Base-by-base conservation (phyloP, 352 stramenopile genomes). In the Phytophthora cryptogea region DNA sequence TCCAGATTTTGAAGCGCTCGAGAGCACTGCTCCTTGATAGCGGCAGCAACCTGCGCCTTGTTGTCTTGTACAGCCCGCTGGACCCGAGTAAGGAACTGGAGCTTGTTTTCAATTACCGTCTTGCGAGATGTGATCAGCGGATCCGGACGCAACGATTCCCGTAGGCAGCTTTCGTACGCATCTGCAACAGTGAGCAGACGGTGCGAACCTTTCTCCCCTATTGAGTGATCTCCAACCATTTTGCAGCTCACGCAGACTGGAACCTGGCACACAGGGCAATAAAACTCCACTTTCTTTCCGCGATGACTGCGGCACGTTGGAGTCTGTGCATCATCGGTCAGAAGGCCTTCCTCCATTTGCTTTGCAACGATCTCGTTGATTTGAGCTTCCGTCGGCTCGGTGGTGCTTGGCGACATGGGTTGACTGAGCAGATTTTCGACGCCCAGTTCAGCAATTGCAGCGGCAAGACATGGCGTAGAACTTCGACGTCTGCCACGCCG, bases 191-290 rank as follows among this genome's bases (percentile, higher is more conserved):
- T 77, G 2, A 94, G 49, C 36, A 94, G 40, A 4, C 85, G 78
- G 36, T 94, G 83, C 2, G 68, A 61, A 13, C 85, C 85, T 62
- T 90, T 94, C 1, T 91, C 85, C n/a, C 83, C 85, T 11, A 77
- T 78, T 2, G 82, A 89, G 64, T 92, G 83, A 40, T 92, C 83
- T 35, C 86, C 86, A 3, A 90, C 44, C 81, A 92, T 90, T 67
- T 92, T 92, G 70, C 86, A 92, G 48, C 81, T 80, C 26, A 94
- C 81, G 26, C 83, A 94, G 8, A 92, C 76, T 0, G 81, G 76
- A 2, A 75, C 51, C 7, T 75, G 62, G 41, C 86, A 94, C 23
- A 83, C 57, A 0, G 78, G 68, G 48, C 81, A 94, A 47, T 85
- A 94, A 49, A 94, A 92, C 60, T 94, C 86, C 40, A 91, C 75